Evolutionary conservation across 208 protist species (phyloP).

Genomic region (Crithidia expoeki): DNA sequence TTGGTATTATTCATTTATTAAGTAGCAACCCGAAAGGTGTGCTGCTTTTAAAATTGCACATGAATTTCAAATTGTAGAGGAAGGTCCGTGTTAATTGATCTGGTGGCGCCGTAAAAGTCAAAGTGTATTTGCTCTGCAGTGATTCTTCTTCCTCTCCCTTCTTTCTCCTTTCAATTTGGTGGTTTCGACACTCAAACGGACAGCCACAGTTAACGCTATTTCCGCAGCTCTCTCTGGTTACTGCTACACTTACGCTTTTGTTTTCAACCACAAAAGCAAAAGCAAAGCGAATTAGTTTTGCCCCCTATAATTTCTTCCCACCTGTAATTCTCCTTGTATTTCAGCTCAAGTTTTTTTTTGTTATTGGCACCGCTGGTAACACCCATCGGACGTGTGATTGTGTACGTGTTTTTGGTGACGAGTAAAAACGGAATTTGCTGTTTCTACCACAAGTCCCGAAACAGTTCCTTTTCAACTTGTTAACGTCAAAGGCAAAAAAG

Average conservation of each 20-base stretch:
- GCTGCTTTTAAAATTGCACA: too few relatives aligned
- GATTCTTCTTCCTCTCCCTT: too few relatives aligned
- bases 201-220: too few relatives aligned
- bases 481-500: neutral
- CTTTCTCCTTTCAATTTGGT: too few relatives aligned
- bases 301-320: neutral
- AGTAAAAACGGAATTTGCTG: too few relatives aligned
- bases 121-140: too few relatives aligned
- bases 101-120: too few relatives aligned
- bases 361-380: conserved; percentile 5
- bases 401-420: conserved; percentile 1
- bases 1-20: too few relatives aligned
- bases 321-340: conserved; percentile 11
- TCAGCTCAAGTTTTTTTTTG: conserved; percentile 8
- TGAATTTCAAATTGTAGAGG: too few relatives aligned
- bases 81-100: too few relatives aligned
- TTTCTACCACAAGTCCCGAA: neutral
- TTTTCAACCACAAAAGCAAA: neutral
- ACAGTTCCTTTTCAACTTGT: neutral
- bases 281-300: neutral
- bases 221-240: neutral
- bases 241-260: conserved; percentile 1
- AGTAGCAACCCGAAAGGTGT: too few relatives aligned
- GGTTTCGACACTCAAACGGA: too few relatives aligned
- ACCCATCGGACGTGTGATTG: conserved; percentile 4